phyloP scores from a whole-genome alignment of 2,329 filamentous ascomycete species.

The Leptographium lundbergii region DNA sequence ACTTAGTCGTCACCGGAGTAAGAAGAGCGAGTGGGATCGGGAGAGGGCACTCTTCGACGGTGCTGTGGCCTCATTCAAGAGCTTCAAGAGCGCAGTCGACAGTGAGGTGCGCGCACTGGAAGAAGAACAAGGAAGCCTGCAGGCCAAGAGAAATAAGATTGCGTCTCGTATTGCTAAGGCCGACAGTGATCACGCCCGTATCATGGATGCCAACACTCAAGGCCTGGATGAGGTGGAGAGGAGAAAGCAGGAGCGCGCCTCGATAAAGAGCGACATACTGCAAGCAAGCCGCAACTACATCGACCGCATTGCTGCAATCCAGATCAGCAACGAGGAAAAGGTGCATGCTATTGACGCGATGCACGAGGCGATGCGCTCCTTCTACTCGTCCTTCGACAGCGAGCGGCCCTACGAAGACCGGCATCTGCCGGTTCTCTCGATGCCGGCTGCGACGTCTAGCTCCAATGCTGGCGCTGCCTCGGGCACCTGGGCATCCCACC shows the following conservation, averaged over 20 bases:
- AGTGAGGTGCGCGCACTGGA: slow-evolving; percentile 49
- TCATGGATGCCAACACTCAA: slow-evolving; percentile 55
- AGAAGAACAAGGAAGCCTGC: slow-evolving; percentile 48
- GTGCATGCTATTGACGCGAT: slow-evolving; percentile 25
- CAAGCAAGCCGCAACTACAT: slow-evolving; percentile 31
- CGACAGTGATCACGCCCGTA: slow-evolving; percentile 57
- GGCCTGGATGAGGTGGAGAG: slow-evolving; percentile 52
- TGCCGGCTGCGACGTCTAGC: neutral
- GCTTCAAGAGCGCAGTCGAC: slow-evolving; percentile 48
- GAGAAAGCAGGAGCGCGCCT: slow-evolving; percentile 35
- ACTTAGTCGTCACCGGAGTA: slow-evolving; percentile 39
- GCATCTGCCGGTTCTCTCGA: slow-evolving; percentile 1
- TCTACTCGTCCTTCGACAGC: slow-evolving; percentile 28
- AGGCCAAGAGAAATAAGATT: slow-evolving; percentile 61
- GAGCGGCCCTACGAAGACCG: slow-evolving; percentile 26
- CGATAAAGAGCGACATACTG: slow-evolving; percentile 32
- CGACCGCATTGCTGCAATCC: slow-evolving; percentile 25
- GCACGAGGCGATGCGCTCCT: slow-evolving; percentile 24
- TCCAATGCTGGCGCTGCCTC: neutral
- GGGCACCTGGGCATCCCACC: slow-evolving; percentile 8
- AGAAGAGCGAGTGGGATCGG: slow-evolving; percentile 37
- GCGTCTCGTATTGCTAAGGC: slow-evolving; percentile 59
- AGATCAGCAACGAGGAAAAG: slow-evolving; percentile 24
- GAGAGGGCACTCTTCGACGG: slow-evolving; percentile 50
- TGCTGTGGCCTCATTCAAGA: slow-evolving; percentile 39